Evolutionary conservation across 768 basidiomycete genomes (phyloP), one percentile per base, ranked within the genome.

Genomic region (Panus rudis): DNA sequence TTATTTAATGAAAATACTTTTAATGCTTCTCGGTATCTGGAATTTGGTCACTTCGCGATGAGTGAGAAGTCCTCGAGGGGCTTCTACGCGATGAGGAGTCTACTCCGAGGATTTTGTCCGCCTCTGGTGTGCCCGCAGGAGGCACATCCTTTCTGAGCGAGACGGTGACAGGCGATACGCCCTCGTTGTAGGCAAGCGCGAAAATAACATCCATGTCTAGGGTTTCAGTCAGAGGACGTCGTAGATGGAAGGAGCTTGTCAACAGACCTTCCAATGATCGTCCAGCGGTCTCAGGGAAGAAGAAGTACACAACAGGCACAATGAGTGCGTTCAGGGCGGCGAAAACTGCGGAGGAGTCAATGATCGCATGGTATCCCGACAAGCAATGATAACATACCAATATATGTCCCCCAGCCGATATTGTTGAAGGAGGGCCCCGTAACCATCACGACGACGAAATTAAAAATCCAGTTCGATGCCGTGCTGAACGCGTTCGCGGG

Each of bases 401-500:
- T 79, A 54, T 80, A 80, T 13, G 78, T 79, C 23, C 68, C 55
- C 76, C 76, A 79, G 24, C 65, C 67, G 30, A 80, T 78, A 43
- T 74, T 70, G 47, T 70, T 68, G 52, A 79, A 79, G 3, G 78
- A 66, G 2, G 76, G 75, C 0, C 77, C 74, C 10, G 77, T 78
- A 47, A 79, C 70, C 77, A 79, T 78, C 11, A 79, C 76, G 10
- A 79, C 71, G 46, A 66, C 53, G 56, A 79, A 79, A 53, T 79
- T 79, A 52, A 78, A 79, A 16, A 69, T 75, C 78, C 62, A 71
- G 57, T 71, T 68, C 22, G 63, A 58, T 8, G 64, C 75, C 1
- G 79, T 81, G 28, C 75, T 74, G 22, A 82, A 63, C 10, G 78
- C 80, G 47, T 81, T 81, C 11, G 79, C 80, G 0, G 78, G 76